Evolutionary conservation across 495 filamentous ascomycete species (phyloP).

Genomic region (Trichocladium uniseriatum): DNA sequence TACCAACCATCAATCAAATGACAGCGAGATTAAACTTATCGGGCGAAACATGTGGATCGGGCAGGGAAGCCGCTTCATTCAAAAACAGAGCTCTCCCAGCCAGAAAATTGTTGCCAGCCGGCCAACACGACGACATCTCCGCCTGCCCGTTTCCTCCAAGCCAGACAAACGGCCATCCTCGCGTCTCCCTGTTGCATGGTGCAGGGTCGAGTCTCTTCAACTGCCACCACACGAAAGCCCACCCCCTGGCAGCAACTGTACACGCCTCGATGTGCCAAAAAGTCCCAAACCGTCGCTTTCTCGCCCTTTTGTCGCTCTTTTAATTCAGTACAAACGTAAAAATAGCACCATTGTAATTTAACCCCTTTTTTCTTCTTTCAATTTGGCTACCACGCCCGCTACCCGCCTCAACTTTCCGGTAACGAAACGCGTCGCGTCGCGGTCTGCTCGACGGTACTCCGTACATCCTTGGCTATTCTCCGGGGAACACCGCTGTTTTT

Average conservation of each 20-base stretch:
- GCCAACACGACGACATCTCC: slow-evolving; percentile 8
- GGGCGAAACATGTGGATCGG: slow-evolving; percentile 16
- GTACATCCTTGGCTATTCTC: background rate
- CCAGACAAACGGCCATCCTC: slow-evolving; percentile 19
- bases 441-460: slow-evolving; percentile 13
- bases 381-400: slow-evolving; percentile 12
- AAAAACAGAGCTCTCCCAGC: slow-evolving; percentile 16
- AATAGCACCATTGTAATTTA: slow-evolving; percentile 22
- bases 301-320: slow-evolving; percentile 30
- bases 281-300: slow-evolving; percentile 16
- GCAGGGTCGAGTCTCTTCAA: slow-evolving; percentile 16
- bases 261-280: slow-evolving; percentile 25
- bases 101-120: slow-evolving; percentile 12
- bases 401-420: slow-evolving; percentile 7
- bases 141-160: slow-evolving; percentile 5
- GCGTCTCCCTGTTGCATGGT: slow-evolving; percentile 21
- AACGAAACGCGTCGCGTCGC: slow-evolving; percentile 34
- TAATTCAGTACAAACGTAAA: slow-evolving; percentile 14
- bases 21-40: slow-evolving; percentile 25
- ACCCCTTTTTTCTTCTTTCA: slow-evolving; percentile 13
- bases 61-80: slow-evolving; percentile 25
- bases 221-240: slow-evolving; percentile 4
- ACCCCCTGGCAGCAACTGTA: slow-evolving; percentile 8
- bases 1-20: slow-evolving; percentile 22
- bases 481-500: background rate